These are phyloP conservation scores for Fragaria vesca DNA, from an alignment of 306 rosid genomes.

Conservation along the genomic window DNA sequence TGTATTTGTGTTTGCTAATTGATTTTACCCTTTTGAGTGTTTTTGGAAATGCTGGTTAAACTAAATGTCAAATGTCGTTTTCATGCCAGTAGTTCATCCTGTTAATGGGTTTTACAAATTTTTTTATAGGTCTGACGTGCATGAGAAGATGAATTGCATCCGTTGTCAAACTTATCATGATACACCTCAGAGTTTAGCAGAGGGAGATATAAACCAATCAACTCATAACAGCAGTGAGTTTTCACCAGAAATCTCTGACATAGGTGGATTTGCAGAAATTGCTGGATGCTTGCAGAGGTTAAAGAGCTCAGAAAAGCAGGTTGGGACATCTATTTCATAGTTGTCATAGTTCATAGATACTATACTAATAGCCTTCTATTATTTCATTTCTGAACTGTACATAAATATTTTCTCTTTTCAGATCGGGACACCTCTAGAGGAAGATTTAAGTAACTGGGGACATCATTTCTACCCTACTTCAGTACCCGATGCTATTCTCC, in stretches of 20 bases:
- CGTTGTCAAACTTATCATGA: constrained; percentile 64
- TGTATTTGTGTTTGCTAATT: background rate
- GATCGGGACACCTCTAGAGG: constrained; percentile 90
- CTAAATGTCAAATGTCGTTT: background rate
- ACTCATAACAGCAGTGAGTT: constrained; percentile 31
- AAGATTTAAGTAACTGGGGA: constrained; percentile 91
- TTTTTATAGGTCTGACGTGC: constrained; percentile 78
- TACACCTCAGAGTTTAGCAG: constrained; percentile 32
- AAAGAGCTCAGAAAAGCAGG: constrained; percentile 94
- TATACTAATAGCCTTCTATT: background rate
- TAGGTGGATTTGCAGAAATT: constrained; percentile 91
- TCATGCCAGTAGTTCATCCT: background rate
- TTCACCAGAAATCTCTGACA: constrained; percentile 57
- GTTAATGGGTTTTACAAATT: constrained; percentile 8
- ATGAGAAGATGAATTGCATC: constrained; percentile 75
- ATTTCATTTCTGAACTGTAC: constrained; percentile 12
- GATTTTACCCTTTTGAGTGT: background rate
- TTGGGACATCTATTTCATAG: constrained; percentile 31
- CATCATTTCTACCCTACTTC: constrained; percentile 78
- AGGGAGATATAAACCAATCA: constrained; percentile 29
- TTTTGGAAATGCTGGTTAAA: background rate
- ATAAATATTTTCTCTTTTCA: constrained; percentile 27
- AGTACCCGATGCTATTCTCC: constrained; percentile 84
- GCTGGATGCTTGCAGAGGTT: constrained; percentile 78
- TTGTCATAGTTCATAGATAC: constrained; percentile 14